These are phyloP conservation scores for Paraconiothyrium sp. DNA, from an alignment of 2,329 filamentous ascomycete species.

Conservation along the genomic window DNA sequence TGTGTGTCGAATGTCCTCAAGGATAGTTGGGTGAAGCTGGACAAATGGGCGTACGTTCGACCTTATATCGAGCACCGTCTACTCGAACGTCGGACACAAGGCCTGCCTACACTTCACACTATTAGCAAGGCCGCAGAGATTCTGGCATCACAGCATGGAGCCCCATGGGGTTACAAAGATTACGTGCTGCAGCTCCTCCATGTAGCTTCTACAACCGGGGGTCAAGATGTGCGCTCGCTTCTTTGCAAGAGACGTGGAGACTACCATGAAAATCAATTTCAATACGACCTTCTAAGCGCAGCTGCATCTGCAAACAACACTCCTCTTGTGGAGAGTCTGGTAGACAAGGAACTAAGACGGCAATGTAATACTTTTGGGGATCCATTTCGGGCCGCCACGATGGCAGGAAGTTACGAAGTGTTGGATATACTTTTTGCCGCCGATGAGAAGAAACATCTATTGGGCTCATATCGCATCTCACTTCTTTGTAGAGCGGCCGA, in stretches of 20 bases:
- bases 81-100: neutral
- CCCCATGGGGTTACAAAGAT: neutral
- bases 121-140: neutral
- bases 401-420: no score
- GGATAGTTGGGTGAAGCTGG: neutral
- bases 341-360: neutral
- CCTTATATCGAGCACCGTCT: neutral
- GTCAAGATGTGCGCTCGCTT: neutral
- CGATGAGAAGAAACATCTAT: no score
- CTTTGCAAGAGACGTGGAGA: neutral
- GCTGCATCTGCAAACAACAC: neutral
- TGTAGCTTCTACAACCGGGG: neutral
- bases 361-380: no score
- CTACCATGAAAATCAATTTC: neutral
- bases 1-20: neutral
- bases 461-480: no score
- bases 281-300: neutral
- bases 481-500: no score
- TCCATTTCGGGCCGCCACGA: no score
- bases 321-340: neutral
- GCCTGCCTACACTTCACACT: neutral
- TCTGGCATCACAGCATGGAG: slow-evolving; percentile 2
- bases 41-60: neutral
- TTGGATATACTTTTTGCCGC: no score
- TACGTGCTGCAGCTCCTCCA: slow-evolving; percentile 1